Evolutionary conservation across 257 asterid species (phyloP).

Genomic region (Nicotiana undulata): DNA sequence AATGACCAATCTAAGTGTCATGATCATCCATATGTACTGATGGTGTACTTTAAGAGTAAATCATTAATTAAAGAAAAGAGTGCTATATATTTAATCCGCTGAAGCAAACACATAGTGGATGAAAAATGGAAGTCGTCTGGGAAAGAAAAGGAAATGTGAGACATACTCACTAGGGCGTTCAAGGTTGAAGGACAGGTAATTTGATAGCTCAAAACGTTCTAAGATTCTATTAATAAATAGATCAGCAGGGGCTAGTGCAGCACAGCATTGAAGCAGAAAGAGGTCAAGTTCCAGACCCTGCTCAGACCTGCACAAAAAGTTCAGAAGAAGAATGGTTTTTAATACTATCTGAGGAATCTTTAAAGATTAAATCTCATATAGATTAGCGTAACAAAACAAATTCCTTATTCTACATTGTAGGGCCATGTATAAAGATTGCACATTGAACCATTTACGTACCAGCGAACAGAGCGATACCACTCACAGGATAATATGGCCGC

Average conservation of each 20-base stretch:
- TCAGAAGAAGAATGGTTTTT: conserved; percentile 4
- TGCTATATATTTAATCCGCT: not conserved
- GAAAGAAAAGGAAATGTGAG: conserved; percentile 27
- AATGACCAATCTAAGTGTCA: conserved; percentile 1
- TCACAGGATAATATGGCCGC: conserved; percentile 73
- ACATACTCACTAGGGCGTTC: conserved; percentile 93
- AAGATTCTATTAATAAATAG: conserved; percentile 63
- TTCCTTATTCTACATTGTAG: not conserved
- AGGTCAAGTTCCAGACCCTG: conserved; percentile 93
- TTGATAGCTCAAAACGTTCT: conserved; percentile 88
- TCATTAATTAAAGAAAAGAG: not conserved
- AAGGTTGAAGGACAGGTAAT: conserved; percentile 58
- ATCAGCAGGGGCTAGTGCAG: conserved; percentile 95
- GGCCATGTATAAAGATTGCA: not conserved
- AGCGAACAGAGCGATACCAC: conserved; percentile 87
- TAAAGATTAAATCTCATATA: not conserved
- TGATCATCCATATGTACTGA: not conserved
- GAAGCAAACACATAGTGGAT: not conserved
- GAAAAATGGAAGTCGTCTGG: conserved; percentile 4
- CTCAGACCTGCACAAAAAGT: conserved; percentile 64
- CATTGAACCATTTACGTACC: conserved; percentile 43
- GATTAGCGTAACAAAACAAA: not conserved
- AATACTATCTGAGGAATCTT: not conserved
- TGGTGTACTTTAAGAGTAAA: not conserved
- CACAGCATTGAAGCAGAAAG: conserved; percentile 95